Evolutionary conservation across 2,329 filamentous ascomycete genomes (phyloP).

Genomic region (Aschersonia sp.): DNA sequence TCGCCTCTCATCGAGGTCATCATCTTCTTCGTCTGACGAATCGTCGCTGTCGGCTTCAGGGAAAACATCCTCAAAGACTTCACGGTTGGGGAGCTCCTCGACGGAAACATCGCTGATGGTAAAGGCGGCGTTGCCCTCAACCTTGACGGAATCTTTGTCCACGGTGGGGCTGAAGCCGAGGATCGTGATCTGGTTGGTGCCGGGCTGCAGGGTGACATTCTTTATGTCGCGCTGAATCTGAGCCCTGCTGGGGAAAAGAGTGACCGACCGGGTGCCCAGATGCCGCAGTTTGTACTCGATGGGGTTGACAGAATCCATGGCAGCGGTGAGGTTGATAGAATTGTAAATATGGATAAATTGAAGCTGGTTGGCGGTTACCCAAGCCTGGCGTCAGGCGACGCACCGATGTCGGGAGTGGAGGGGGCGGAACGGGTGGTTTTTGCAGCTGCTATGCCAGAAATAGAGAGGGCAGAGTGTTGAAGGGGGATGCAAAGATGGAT

Average conservation of each 20-base stretch:
- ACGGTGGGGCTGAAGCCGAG: conserved; percentile 38
- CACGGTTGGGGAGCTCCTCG: conserved; percentile 36
- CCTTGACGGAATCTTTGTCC: conserved; percentile 44
- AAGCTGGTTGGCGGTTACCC: no score
- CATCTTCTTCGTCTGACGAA: conserved; percentile 13
- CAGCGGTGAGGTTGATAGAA: not conserved
- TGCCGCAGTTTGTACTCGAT: conserved; percentile 41
- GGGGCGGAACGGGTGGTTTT: no score
- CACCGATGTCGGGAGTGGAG: no score
- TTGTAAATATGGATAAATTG: no score
- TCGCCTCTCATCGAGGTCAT: conserved; percentile 11
- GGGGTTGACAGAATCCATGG: conserved; percentile 24
- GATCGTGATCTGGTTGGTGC: conserved; percentile 43
- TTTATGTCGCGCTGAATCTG: conserved; percentile 47
- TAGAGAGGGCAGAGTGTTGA: no score
- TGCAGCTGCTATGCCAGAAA: no score
- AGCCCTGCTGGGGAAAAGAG: conserved; percentile 46
- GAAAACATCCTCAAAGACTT: conserved; percentile 36
- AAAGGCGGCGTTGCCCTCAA: conserved; percentile 41
- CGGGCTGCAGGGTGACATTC: conserved; percentile 30
- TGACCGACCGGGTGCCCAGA: conserved; percentile 45
- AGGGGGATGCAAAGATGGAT: no score
- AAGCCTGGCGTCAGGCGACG: no score
- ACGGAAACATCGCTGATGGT: conserved; percentile 48
- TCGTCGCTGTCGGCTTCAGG: conserved; percentile 22